Evolutionary conservation across 2,329 filamentous ascomycete genomes (phyloP).

Genomic region (Triangularia setosa): DNA sequence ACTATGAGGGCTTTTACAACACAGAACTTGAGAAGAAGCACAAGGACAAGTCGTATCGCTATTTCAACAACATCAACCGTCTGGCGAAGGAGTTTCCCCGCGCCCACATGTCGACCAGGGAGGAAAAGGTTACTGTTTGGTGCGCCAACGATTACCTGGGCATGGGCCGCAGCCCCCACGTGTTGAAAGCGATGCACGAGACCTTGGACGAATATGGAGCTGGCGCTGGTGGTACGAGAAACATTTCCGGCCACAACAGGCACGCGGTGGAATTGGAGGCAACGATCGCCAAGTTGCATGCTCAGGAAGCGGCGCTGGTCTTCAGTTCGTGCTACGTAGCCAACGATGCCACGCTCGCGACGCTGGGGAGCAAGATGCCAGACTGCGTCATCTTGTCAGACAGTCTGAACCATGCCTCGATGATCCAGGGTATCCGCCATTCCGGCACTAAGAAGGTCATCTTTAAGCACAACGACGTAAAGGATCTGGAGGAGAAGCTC

Average conservation of each 20-base stretch:
- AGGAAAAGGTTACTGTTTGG: conserved; percentile 93
- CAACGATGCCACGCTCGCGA: conserved; percentile 94
- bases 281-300: conserved; percentile 80
- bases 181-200: conserved; percentile 88
- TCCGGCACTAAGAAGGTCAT: conserved; percentile 96
- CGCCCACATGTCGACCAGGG: conserved; percentile 79
- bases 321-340: conserved; percentile 98
- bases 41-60: conserved; percentile 98
- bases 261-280: conserved; percentile 83
- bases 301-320: conserved; percentile 86
- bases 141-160: conserved; percentile 99
- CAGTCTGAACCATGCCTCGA: conserved; percentile 94
- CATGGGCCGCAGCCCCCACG: conserved; percentile 88
- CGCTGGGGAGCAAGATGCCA: conserved; percentile 92
- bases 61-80: conserved; percentile 99
- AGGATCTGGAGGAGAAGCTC: conserved; percentile 86
- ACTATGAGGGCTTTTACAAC: conserved; percentile 88
- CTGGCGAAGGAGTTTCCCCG: conserved; percentile 93
- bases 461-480: conserved; percentile 97
- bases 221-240: conserved; percentile 90
- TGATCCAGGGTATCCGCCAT: conserved; percentile 98
- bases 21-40: conserved; percentile 95
- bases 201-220: conserved; percentile 93
- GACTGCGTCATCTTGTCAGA: conserved; percentile 98
- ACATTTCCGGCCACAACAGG: conserved; percentile 96